Percentiles rank a stretch among this genome's conserved stretches.
Conservation (phyloP, 768 basidiomycete species). For the Phylloporus sp. region DNA sequence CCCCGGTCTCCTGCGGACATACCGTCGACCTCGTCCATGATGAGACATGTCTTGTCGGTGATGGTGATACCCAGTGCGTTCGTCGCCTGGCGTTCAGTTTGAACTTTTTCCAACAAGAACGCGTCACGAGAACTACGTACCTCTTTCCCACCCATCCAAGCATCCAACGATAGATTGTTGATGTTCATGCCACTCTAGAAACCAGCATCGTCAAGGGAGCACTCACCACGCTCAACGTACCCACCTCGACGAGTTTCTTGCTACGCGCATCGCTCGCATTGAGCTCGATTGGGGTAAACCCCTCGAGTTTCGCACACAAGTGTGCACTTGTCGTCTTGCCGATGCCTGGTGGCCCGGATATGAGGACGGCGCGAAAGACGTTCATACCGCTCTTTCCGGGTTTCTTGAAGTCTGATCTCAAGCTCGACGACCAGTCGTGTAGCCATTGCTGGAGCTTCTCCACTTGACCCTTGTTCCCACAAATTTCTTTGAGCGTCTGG, state of each 20-base stretch:
- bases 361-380: constrained; percentile 77
- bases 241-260: constrained; percentile 93
- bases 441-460: constrained; percentile 90
- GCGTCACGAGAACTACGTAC: constrained; percentile 38
- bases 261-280: constrained; percentile 95
- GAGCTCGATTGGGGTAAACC: constrained; percentile 89
- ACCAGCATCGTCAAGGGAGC: neutral
- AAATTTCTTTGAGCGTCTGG: constrained; percentile 79
- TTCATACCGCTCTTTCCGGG: constrained; percentile 91
- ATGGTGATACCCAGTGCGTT: constrained; percentile 70
- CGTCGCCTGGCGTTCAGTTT: constrained; percentile 36
- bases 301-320: constrained; percentile 82
- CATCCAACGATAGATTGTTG: constrained; percentile 83
- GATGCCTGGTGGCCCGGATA: constrained; percentile 93
- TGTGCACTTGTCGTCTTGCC: constrained; percentile 98
- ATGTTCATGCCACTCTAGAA: constrained; percentile 82
- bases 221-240: neutral
- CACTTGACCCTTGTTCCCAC: constrained; percentile 89
- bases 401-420: constrained; percentile 82
- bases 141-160: constrained; percentile 62
- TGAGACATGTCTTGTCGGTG: constrained; percentile 78
- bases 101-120: neutral
- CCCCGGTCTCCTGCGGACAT: constrained; percentile 98
- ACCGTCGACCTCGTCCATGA: constrained; percentile 99
- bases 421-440: constrained; percentile 71